Conservation (phyloP, 192 early-diverging fungal species). For the Allomyces javanicus region DNA sequence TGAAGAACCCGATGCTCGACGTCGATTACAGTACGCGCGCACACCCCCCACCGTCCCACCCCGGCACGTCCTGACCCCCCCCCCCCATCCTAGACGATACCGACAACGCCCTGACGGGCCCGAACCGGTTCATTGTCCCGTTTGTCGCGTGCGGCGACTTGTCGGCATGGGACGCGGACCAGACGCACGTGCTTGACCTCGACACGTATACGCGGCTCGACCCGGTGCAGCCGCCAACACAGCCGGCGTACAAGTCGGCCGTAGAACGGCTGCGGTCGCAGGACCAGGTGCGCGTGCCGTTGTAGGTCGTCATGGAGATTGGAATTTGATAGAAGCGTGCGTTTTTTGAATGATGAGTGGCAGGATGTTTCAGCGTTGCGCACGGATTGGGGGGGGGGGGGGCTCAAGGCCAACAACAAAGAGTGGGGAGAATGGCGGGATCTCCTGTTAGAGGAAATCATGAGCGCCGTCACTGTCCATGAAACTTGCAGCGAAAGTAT, state of each 20-base stretch:
- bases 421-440: no score
- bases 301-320: background rate
- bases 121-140: conserved; percentile 63
- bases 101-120: conserved; percentile 20
- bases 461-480: no score
- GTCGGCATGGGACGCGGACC: conserved; percentile 70
- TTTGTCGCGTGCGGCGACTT: conserved; percentile 85
- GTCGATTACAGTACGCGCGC: conserved; percentile 34
- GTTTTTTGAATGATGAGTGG: no score
- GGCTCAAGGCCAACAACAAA: no score
- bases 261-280: conserved; percentile 42
- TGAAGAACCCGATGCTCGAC: conserved; percentile 78
- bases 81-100: background rate
- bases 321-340: no score
- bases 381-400: no score
- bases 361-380: no score
- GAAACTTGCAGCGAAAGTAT: no score
- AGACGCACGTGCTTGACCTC: conserved; percentile 53
- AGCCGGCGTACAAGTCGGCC: conserved; percentile 69
- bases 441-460: no score
- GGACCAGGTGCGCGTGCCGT: background rate
- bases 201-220: conserved; percentile 28
- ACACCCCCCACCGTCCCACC: background rate
- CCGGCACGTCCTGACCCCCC: background rate
- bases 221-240: conserved; percentile 69